phyloP scores from a whole-genome alignment of 1,139 yeast species.

The Kodamaea ohmeri region DNA sequence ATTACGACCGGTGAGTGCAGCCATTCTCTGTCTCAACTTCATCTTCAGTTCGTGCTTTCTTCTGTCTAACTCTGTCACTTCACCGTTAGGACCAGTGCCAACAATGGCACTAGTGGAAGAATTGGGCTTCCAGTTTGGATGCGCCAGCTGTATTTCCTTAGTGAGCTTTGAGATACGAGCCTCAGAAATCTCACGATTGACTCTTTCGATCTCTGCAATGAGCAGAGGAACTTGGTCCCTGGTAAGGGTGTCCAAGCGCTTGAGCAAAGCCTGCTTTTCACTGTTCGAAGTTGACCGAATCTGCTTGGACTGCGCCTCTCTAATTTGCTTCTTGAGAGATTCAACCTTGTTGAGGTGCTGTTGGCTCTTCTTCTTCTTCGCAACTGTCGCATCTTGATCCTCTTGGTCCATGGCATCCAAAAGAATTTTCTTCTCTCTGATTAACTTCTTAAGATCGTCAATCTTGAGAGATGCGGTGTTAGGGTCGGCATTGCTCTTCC shows the following conservation, averaged over 20 bases:
- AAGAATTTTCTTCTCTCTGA: conserved; percentile 67
- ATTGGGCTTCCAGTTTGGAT: conserved; percentile 56
- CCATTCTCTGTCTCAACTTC: conserved; percentile 78
- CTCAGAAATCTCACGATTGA: conserved; percentile 67
- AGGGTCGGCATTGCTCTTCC: conserved; percentile 28
- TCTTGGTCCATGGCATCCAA: conserved; percentile 71
- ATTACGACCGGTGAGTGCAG: conserved; percentile 77
- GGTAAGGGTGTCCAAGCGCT: conserved; percentile 54
- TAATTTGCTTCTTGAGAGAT: conserved; percentile 59
- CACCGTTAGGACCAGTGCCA: conserved; percentile 86
- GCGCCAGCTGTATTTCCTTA: conserved; percentile 49
- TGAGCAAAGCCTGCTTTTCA: conserved; percentile 43
- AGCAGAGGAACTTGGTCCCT: conserved; percentile 66
- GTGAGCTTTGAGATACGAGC: conserved; percentile 65
- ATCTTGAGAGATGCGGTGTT: conserved; percentile 24
- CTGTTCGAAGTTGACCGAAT: conserved; percentile 29
- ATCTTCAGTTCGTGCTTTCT: conserved; percentile 79
- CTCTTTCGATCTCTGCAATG: conserved; percentile 55
- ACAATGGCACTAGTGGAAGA: conserved; percentile 48
- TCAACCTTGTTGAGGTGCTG: conserved; percentile 53
- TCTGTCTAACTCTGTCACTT: conserved; percentile 76
- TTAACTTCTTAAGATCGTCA: conserved; percentile 57
- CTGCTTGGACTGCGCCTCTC: conserved; percentile 51
- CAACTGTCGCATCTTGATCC: conserved; percentile 48
- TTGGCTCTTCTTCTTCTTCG: conserved; percentile 21